These are phyloP conservation scores for Pseudogymnoascus sp. DNA, from an alignment of 2,329 filamentous ascomycete species.

Conservation along the genomic window DNA sequence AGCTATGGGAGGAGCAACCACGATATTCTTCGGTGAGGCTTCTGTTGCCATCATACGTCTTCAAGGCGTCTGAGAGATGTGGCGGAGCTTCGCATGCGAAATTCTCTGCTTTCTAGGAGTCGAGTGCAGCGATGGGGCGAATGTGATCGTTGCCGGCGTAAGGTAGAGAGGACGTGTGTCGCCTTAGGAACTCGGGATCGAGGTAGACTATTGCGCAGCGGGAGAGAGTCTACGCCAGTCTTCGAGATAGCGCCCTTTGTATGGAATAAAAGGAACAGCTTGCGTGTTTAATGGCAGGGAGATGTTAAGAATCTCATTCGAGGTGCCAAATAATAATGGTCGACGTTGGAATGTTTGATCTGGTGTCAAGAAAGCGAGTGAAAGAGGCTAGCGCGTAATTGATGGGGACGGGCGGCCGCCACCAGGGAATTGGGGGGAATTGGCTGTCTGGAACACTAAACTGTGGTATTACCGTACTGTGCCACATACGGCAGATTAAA, in stretches of 20 bases:
- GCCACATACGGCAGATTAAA: background rate
- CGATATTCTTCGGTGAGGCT: slow-evolving; percentile 44
- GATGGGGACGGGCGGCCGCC: background rate
- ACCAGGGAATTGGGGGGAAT: background rate
- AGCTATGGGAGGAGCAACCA: slow-evolving; percentile 21
- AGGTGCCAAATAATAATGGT: background rate
- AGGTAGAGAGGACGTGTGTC: slow-evolving; percentile 7
- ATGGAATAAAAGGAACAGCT: background rate
- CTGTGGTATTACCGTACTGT: slow-evolving; percentile 1
- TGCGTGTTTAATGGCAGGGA: background rate
- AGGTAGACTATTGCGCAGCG: background rate
- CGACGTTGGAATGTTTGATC: slow-evolving; percentile 8
- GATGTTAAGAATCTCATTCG: background rate
- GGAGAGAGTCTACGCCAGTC: slow-evolving; percentile 2
- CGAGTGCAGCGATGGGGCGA: background rate
- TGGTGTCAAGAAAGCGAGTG: slow-evolving; percentile 7
- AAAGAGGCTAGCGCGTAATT: slow-evolving; percentile 8
- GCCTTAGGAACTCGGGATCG: slow-evolving; percentile 5
- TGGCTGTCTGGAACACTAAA: slow-evolving; percentile 4
- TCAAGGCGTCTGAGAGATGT: slow-evolving; percentile 29
- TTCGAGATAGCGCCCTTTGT: slow-evolving; percentile 6
- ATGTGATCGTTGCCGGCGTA: slow-evolving; percentile 1
- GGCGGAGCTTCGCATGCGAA: slow-evolving; percentile 28
- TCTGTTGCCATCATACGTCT: slow-evolving; percentile 61
- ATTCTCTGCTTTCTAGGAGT: slow-evolving; percentile 12